Conservation (phyloP, 306 rosid genomes). For the Dicorynia guianensis region DNA sequence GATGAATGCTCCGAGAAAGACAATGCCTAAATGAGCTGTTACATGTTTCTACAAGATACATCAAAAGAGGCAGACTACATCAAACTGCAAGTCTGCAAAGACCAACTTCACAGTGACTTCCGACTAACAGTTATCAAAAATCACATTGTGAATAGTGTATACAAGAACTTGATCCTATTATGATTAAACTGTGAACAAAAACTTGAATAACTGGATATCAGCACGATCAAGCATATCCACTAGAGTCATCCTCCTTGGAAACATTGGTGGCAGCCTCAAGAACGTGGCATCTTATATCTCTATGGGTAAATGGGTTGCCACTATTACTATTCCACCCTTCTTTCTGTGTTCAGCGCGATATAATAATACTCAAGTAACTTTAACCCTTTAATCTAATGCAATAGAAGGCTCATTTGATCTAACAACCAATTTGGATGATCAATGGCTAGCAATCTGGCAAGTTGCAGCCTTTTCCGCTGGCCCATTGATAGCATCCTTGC, state of each 20-base stretch:
- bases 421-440: constrained; percentile 92
- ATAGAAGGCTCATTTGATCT: constrained; percentile 94
- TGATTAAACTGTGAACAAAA: constrained; percentile 7
- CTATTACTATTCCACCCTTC: constrained; percentile 85
- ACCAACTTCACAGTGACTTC: constrained; percentile 2
- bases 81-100: constrained; percentile 9
- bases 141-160: constrained; percentile 1
- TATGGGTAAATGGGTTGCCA: constrained; percentile 73
- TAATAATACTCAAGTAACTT: constrained; percentile 74
- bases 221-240: constrained; percentile 81
- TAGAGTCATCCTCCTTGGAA: constrained; percentile 78
- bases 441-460: constrained; percentile 83
- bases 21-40: not conserved
- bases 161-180: constrained; percentile 1
- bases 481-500: constrained; percentile 89
- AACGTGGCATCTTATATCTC: constrained; percentile 74
- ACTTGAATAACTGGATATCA: constrained; percentile 45
- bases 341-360: constrained; percentile 85
- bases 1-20: not conserved
- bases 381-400: constrained; percentile 85
- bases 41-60: constrained; percentile 11
- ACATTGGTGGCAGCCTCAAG: constrained; percentile 85
- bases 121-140: not conserved
- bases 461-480: constrained; percentile 83
- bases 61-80: constrained; percentile 15